Percentiles rank a stretch among this genome's conserved stretches.
phyloP scores from a whole-genome alignment of 768 basidiomycete species.

The Gymnopilus dilepis region DNA sequence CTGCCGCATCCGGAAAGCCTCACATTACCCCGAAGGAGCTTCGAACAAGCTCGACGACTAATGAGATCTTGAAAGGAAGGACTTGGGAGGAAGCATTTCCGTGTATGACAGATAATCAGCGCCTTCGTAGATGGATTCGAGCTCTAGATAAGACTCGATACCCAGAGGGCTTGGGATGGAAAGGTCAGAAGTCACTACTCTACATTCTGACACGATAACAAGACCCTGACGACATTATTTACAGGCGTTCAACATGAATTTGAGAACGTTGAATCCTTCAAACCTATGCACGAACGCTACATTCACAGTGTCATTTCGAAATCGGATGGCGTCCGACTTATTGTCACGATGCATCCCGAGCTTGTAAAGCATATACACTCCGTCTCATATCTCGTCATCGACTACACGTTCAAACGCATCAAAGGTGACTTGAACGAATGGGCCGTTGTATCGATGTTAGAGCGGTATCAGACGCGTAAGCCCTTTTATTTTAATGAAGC shows the following conservation, averaged over 20 bases:
- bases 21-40: neutral
- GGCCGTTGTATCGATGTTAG: slow-evolving; percentile 21
- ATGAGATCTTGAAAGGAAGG: neutral
- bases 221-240: no score
- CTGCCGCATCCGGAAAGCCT: neutral
- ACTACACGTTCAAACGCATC: slow-evolving; percentile 29
- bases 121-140: neutral
- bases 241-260: slow-evolving; percentile 3
- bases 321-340: neutral
- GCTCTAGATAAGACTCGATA: neutral
- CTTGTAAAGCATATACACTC: slow-evolving; percentile 17
- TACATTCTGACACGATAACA: no score
- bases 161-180: neutral
- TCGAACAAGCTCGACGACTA: neutral
- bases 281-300: neutral
- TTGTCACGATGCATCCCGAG: neutral
- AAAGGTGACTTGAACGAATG: slow-evolving; percentile 25
- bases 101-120: neutral
- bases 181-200: neutral
- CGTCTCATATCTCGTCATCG: slow-evolving; percentile 17
- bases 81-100: neutral
- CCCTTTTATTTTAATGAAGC: neutral
- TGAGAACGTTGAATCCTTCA: neutral
- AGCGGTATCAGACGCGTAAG: slow-evolving; percentile 8
- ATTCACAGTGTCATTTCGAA: neutral